Percentiles rank a stretch among this genome's conserved stretches.
phyloP scores from a whole-genome alignment of 345 rosid species.

The Citrus sp. region DNA sequence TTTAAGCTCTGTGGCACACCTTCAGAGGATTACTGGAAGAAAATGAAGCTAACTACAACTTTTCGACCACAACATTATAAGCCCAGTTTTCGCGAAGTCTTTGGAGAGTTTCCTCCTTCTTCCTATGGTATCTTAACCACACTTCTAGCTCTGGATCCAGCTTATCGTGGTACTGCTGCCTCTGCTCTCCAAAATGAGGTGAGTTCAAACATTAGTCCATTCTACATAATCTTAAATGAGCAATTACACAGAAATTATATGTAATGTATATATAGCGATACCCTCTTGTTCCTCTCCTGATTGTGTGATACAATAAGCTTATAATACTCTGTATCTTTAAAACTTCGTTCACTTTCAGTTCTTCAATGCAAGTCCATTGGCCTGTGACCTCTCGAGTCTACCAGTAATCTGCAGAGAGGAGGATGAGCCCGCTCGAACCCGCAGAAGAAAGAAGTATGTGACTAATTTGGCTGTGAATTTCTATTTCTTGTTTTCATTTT shows the following conservation, averaged over 20 bases:
- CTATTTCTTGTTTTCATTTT: neutral
- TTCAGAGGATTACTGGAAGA: slow-evolving; percentile 78
- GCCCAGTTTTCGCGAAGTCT: slow-evolving; percentile 62
- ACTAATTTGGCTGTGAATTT: neutral
- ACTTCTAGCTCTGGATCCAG: slow-evolving; percentile 66
- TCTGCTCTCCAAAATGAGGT: slow-evolving; percentile 68
- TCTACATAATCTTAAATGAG: neutral
- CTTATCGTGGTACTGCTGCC: slow-evolving; percentile 68
- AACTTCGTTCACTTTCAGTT: slow-evolving; percentile 31
- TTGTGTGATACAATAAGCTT: neutral
- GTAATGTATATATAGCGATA: neutral
- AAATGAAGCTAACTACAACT: slow-evolving; percentile 59
- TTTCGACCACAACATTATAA: slow-evolving; percentile 70
- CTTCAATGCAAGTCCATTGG: slow-evolving; percentile 54
- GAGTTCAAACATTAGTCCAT: neutral
- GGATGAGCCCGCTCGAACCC: slow-evolving; percentile 24
- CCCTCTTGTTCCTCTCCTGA: neutral
- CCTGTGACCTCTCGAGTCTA: slow-evolving; percentile 46
- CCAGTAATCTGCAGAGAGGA: slow-evolving; percentile 41
- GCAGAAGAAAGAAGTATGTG: slow-evolving; percentile 36
- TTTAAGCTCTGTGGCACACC: slow-evolving; percentile 90
- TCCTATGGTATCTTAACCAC: slow-evolving; percentile 49
- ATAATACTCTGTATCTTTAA: neutral
- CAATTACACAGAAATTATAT: neutral
- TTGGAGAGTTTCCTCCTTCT: slow-evolving; percentile 56